These are phyloP conservation scores for Parastagonospora nodorum DNA, from an alignment of 2,329 filamentous ascomycete species.

Conservation along the genomic window DNA sequence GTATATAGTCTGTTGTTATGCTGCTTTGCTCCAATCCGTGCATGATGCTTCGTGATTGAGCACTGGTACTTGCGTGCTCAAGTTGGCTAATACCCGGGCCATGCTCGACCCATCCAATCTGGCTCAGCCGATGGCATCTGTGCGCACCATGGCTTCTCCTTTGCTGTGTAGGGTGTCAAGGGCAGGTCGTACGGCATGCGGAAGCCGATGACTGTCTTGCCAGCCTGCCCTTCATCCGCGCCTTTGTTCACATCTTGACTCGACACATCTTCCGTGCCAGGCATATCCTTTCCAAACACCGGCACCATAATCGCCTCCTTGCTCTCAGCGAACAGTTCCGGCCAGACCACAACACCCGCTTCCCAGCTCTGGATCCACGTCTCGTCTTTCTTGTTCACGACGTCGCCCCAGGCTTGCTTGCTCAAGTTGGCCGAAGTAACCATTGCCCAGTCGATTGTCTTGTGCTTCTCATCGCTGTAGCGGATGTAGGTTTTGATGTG, in stretches of 20 bases:
- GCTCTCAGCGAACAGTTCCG: constrained; percentile 55
- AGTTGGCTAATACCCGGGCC: constrained; percentile 32
- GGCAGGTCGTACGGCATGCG: constrained; percentile 85
- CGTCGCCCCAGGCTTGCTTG: constrained; percentile 85
- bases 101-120: constrained; percentile 62
- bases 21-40: too few relatives aligned
- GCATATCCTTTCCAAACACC: constrained; percentile 67
- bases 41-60: neutral
- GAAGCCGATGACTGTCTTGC: constrained; percentile 62
- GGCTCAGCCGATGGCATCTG: constrained; percentile 62
- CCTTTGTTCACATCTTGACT: neutral
- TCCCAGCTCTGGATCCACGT: constrained; percentile 80
- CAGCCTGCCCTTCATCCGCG: neutral
- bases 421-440: constrained; percentile 91
- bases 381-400: constrained; percentile 60
- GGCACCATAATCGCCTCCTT: constrained; percentile 63
- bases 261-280: constrained; percentile 39
- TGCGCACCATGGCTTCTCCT: constrained; percentile 79
- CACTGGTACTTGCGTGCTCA: neutral
- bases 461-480: constrained; percentile 52
- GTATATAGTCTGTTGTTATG: neutral
- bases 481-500: constrained; percentile 91
- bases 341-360: constrained; percentile 83
- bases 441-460: constrained; percentile 78
- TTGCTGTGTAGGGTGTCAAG: constrained; percentile 64